Evolutionary conservation across 768 basidiomycete genomes (phyloP).

Genomic region (Collybiopsis confluens): DNA sequence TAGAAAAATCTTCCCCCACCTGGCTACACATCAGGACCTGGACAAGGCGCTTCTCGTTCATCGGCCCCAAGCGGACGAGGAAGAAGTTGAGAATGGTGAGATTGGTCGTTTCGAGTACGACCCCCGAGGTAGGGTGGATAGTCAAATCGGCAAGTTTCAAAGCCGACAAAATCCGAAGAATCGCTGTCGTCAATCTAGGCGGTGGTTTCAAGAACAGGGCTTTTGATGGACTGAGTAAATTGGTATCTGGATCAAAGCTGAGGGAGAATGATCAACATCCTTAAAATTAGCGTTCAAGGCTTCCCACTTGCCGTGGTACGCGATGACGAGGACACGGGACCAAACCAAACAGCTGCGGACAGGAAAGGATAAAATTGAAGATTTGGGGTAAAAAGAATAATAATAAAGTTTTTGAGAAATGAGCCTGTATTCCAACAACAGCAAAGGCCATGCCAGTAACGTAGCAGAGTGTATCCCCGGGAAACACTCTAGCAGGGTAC

Average conservation of each 20-base stretch:
- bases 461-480: constrained; percentile 97
- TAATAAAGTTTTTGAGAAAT: constrained; percentile 94
- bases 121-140: constrained; percentile 46
- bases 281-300: neutral
- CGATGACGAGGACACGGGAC: constrained; percentile 94
- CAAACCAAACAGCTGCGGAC: constrained; percentile 91
- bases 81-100: constrained; percentile 89
- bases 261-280: neutral
- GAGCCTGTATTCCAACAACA: constrained; percentile 94
- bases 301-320: constrained; percentile 67
- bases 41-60: constrained; percentile 80
- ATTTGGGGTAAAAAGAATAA: constrained; percentile 98
- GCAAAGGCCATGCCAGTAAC: constrained; percentile 98
- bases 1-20: constrained; percentile 32
- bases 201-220: constrained; percentile 58
- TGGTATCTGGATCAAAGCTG: constrained; percentile 74
- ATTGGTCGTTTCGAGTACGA: constrained; percentile 74
- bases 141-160: constrained; percentile 68
- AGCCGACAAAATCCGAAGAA: constrained; percentile 55
- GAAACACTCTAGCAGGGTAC: constrained; percentile 94
- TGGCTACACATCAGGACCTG: constrained; percentile 71
- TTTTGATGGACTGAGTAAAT: constrained; percentile 75
- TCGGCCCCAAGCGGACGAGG: constrained; percentile 74
- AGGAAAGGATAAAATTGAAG: constrained; percentile 94
- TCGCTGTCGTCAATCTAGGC: constrained; percentile 44